Evolutionary conservation across 768 basidiomycete species (phyloP).

Genomic region (Tricholoma furcatifolium): DNA sequence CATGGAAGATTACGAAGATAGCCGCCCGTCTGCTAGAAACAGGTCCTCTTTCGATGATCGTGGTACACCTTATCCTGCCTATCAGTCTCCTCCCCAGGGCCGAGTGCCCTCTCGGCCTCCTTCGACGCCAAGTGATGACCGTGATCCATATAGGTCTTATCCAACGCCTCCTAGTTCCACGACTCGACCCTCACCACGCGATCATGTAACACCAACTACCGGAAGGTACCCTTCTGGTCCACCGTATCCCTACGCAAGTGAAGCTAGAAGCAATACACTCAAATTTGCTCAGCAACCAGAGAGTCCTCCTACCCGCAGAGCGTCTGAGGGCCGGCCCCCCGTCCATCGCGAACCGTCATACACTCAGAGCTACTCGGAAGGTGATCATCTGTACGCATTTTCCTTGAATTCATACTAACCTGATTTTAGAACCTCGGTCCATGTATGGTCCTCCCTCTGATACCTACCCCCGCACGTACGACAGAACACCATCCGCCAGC

Average conservation of each 20-base stretch:
- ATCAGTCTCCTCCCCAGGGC: slow-evolving; percentile 4
- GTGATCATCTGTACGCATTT: neutral
- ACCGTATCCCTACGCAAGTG: slow-evolving; percentile 9
- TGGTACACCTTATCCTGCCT: slow-evolving; percentile 7
- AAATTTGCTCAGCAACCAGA: slow-evolving; percentile 18
- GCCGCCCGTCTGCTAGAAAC: slow-evolving; percentile 18
- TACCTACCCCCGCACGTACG: slow-evolving; percentile 12
- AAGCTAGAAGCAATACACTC: slow-evolving; percentile 17
- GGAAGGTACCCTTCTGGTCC: slow-evolving; percentile 1
- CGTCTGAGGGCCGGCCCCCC: slow-evolving; percentile 13
- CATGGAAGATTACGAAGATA: slow-evolving; percentile 18
- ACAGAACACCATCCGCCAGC: slow-evolving; percentile 14
- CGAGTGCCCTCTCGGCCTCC: slow-evolving; percentile 10
- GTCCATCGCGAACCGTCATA: slow-evolving; percentile 18
- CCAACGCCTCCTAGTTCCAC: slow-evolving; percentile 20
- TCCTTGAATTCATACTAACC: neutral
- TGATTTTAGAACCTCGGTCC: slow-evolving; percentile 7
- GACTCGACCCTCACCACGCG: slow-evolving; percentile 13
- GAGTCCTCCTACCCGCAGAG: slow-evolving; percentile 17
- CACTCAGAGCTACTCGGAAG: slow-evolving; percentile 14
- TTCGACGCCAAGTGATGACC: slow-evolving; percentile 14
- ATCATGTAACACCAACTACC: slow-evolving; percentile 9
- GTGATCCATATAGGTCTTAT: slow-evolving; percentile 15
- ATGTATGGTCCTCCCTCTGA: slow-evolving; percentile 10
- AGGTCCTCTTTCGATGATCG: slow-evolving; percentile 27